Percentiles rank a stretch among this genome's conserved stretches.
Conservation (phyloP, 805 yeast species). For the Candida michaelii region DNA sequence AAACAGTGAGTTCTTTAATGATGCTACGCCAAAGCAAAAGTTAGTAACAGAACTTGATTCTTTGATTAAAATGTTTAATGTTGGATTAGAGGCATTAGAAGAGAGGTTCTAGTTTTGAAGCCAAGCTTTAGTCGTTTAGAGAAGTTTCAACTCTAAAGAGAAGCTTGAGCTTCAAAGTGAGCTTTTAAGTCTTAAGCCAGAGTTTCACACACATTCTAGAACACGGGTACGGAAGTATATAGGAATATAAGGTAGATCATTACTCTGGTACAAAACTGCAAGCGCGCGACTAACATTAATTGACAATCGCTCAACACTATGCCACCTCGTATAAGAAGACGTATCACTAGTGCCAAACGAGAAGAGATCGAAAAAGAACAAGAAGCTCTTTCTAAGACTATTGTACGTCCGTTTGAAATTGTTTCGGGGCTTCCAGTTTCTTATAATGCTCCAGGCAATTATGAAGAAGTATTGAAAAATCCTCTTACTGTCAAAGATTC, state of each 20-base stretch:
- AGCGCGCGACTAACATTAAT: too few relatives aligned
- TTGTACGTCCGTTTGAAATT: slow-evolving; percentile 63
- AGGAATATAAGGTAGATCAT: too few relatives aligned
- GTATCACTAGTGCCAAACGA: slow-evolving; percentile 41
- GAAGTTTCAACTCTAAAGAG: too few relatives aligned
- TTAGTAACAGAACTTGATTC: slow-evolving; percentile 36
- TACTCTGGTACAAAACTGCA: too few relatives aligned
- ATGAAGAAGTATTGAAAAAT: slow-evolving; percentile 51
- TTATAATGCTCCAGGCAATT: slow-evolving; percentile 52
- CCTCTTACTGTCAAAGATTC: slow-evolving; percentile 73
- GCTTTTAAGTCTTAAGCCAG: too few relatives aligned
- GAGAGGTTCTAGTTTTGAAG: slow-evolving; percentile 23
- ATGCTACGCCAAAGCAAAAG: slow-evolving; percentile 34
- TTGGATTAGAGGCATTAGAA: slow-evolving; percentile 43
- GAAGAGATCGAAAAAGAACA: slow-evolving; percentile 45
- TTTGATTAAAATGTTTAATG: slow-evolving; percentile 37
- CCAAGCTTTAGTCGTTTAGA: too few relatives aligned
- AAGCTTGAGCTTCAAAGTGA: too few relatives aligned
- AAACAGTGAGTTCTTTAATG: slow-evolving; percentile 38
- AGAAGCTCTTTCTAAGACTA: slow-evolving; percentile 31
- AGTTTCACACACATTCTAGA: too few relatives aligned
- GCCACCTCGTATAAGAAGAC: slow-evolving; percentile 44
- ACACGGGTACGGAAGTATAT: too few relatives aligned
- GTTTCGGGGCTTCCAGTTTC: slow-evolving; percentile 70
- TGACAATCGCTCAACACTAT: slow-evolving; percentile 1